Percentiles rank a stretch among this genome's conserved stretches.
phyloP scores from a whole-genome alignment of 192 early-diverging fungal species.

The Lunasporangiospora selenospora region DNA sequence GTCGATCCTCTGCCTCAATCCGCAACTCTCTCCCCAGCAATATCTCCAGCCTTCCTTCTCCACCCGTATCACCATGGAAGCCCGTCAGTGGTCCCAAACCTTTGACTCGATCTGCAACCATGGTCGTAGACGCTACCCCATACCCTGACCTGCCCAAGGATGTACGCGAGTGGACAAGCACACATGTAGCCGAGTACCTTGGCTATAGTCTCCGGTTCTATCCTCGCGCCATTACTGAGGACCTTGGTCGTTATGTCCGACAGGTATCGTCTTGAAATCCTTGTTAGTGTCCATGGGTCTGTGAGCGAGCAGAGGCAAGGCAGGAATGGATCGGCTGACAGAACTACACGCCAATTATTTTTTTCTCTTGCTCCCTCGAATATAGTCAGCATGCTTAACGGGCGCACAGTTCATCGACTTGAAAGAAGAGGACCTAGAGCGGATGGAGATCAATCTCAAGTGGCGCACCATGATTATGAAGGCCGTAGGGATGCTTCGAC shows the following conservation, averaged over 20 bases:
- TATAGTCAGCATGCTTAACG: constrained; percentile 33
- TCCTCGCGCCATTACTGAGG: constrained; percentile 45
- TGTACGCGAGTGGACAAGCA: constrained; percentile 34
- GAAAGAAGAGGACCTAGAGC: constrained; percentile 39
- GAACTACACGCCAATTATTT: not conserved
- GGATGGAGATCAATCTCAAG: constrained; percentile 50
- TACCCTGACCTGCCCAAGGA: constrained; percentile 46
- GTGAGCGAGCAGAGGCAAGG: too few relatives aligned
- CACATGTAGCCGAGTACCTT: constrained; percentile 46
- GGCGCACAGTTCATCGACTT: constrained; percentile 46
- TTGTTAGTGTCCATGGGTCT: too few relatives aligned
- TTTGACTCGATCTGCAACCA: constrained; percentile 8
- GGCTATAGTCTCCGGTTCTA: constrained; percentile 41
- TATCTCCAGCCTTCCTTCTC: constrained; percentile 38
- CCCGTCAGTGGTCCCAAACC: constrained; percentile 2
- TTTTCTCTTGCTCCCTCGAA: not conserved
- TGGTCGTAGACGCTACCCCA: constrained; percentile 30
- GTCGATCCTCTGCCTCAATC: too few relatives aligned
- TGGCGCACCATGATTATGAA: constrained; percentile 51
- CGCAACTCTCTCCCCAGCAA: too few relatives aligned
- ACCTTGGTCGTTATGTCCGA: constrained; percentile 46
- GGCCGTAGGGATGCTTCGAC: constrained; percentile 45
- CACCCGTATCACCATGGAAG: constrained; percentile 39
- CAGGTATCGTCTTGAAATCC: too few relatives aligned
- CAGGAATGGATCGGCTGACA: not conserved